Evolutionary conservation across 2,329 filamentous ascomycete species (phyloP).

Genomic region (Calonectria pseudoturangicola): DNA sequence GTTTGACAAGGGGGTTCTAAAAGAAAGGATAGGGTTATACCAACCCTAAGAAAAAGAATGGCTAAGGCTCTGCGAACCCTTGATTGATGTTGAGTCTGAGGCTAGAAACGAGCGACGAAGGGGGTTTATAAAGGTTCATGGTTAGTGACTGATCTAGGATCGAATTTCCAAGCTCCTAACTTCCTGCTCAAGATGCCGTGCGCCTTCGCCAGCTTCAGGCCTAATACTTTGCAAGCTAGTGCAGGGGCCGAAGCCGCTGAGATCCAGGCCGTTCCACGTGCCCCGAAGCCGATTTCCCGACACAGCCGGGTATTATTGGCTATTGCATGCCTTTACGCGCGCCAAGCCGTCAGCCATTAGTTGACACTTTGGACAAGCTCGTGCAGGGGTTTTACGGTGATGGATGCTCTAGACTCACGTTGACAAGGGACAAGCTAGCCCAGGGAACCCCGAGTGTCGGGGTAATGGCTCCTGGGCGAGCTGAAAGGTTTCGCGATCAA

Average conservation of each 20-base stretch:
- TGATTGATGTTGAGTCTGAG: background rate
- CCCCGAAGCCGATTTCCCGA: background rate
- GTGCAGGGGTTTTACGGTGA: background rate
- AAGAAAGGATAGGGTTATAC: background rate
- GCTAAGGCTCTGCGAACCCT: background rate
- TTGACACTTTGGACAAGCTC: background rate
- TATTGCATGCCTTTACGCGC: background rate
- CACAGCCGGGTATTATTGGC: background rate
- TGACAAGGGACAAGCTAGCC: background rate
- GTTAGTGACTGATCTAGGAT: background rate
- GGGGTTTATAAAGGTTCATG: background rate
- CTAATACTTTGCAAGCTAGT: background rate
- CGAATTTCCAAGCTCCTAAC: background rate
- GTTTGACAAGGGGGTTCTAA: background rate
- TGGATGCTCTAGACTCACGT: background rate
- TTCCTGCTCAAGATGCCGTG: background rate
- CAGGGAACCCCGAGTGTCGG: background rate
- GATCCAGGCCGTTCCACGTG: slow-evolving; percentile 3
- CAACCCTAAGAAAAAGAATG: background rate
- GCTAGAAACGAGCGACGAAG: background rate
- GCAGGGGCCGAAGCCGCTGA: background rate
- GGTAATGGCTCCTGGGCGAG: background rate
- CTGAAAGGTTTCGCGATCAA: background rate
- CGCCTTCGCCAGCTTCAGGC: background rate
- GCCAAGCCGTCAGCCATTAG: background rate